Evolutionary conservation across 179 eudicot genomes (phyloP).

Genomic region (Silene noctiflora): DNA sequence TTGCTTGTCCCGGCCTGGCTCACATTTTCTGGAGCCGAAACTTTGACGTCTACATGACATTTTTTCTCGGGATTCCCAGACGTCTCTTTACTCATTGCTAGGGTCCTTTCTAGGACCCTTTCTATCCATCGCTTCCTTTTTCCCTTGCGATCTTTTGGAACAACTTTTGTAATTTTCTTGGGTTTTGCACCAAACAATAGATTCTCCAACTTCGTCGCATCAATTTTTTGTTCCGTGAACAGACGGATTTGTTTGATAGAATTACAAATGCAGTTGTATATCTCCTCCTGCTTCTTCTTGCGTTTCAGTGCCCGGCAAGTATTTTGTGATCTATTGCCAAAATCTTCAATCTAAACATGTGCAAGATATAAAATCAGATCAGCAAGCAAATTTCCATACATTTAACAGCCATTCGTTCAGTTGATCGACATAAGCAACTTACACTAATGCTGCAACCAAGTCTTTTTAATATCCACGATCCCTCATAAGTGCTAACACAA

Average conservation of each 20-base stretch:
- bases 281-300: conserved; percentile 29
- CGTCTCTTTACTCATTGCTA: not conserved
- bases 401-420: conserved; percentile 8
- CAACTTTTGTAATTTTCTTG: conserved; percentile 5
- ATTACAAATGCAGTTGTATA: conserved; percentile 44
- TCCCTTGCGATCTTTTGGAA: not conserved
- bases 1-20: conserved; percentile 8
- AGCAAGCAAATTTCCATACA: not conserved
- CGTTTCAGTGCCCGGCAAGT: conserved; percentile 71
- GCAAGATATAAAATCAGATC: conserved; percentile 12
- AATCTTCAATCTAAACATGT: conserved; percentile 77
- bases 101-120: not conserved
- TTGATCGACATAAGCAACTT: conserved; percentile 23
- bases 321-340: conserved; percentile 69
- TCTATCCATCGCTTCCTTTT: conserved; percentile 15
- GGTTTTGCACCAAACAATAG: conserved; percentile 47
- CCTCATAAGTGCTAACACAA: conserved; percentile 70
- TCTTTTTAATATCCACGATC: conserved; percentile 58
- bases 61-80: not conserved
- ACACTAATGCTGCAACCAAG: conserved; percentile 56
- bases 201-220: conserved; percentile 34
- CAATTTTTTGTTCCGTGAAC: conserved; percentile 45
- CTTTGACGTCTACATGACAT: not conserved
- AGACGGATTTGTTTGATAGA: conserved; percentile 39
- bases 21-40: not conserved